phyloP scores from a whole-genome alignment of 495 filamentous ascomycete species.

The Echria macrotheca region DNA sequence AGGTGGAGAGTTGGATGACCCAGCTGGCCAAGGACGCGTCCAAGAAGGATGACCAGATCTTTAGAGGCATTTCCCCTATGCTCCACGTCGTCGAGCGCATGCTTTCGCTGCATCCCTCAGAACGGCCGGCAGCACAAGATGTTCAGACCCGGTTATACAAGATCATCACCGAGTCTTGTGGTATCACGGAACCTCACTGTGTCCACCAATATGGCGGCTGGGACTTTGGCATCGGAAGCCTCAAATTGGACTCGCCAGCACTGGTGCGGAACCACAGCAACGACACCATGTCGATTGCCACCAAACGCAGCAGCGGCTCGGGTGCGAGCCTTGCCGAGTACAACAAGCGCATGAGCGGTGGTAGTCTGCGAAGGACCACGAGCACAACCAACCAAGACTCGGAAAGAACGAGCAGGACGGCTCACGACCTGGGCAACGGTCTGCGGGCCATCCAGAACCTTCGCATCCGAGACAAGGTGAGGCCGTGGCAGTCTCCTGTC shows the following conservation, averaged over 20 bases:
- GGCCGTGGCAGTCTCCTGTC: slow-evolving; percentile 37
- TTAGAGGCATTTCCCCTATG: slow-evolving; percentile 43
- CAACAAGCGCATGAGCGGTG: slow-evolving; percentile 14
- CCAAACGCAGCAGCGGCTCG: slow-evolving; percentile 16
- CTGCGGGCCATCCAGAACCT: slow-evolving; percentile 23
- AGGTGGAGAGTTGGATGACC: slow-evolving; percentile 74
- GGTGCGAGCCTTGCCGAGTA: not conserved
- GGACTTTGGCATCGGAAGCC: slow-evolving; percentile 29
- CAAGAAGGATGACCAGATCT: slow-evolving; percentile 55
- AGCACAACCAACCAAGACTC: not conserved
- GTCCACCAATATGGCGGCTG: slow-evolving; percentile 34
- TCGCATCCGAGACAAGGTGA: slow-evolving; percentile 25
- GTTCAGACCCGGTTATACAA: slow-evolving; percentile 40
- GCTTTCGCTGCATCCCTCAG: slow-evolving; percentile 38
- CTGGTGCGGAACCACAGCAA: slow-evolving; percentile 2
- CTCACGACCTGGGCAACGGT: slow-evolving; percentile 8
- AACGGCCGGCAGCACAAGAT: slow-evolving; percentile 40
- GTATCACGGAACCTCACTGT: slow-evolving; percentile 42
- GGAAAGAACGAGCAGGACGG: not conserved
- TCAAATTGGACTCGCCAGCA: slow-evolving; percentile 16
- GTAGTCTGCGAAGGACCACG: slow-evolving; percentile 12
- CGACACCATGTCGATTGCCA: slow-evolving; percentile 21
- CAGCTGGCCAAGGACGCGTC: slow-evolving; percentile 60
- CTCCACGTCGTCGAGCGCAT: slow-evolving; percentile 42
- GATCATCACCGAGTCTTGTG: slow-evolving; percentile 40